Evolutionary conservation across 768 basidiomycete genomes (phyloP).

Genomic region (Hygrocybe punicea): DNA sequence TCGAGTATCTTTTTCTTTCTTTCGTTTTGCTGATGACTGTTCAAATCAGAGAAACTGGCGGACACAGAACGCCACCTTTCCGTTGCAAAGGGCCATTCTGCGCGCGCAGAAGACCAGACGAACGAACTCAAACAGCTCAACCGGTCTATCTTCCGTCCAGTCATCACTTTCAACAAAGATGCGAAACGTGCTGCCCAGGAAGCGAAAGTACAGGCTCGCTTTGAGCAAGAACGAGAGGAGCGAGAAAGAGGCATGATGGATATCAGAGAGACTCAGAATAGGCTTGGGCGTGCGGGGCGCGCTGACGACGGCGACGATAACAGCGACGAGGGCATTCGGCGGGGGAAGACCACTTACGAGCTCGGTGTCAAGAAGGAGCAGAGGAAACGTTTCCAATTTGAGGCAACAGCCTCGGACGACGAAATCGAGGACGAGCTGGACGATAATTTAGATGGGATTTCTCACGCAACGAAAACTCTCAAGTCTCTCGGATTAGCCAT

Average conservation of each 20-base stretch:
- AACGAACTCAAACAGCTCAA: conserved; percentile 93
- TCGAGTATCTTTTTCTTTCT: conserved; percentile 1
- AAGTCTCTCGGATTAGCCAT: conserved; percentile 77
- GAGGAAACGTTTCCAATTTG: conserved; percentile 85
- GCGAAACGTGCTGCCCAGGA: conserved; percentile 86
- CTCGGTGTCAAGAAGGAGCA: conserved; percentile 59
- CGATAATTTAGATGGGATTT: conserved; percentile 84
- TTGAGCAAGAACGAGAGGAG: conserved; percentile 80
- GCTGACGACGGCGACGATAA: conserved; percentile 46
- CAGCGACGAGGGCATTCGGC: conserved; percentile 34
- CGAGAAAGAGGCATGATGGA: conserved; percentile 84
- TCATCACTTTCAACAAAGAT: conserved; percentile 90
- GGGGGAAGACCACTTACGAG: conserved; percentile 52
- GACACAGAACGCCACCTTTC: conserved; percentile 95
- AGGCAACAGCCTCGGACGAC: conserved; percentile 85
- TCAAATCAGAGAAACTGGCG: conserved; percentile 68
- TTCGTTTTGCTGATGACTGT: conserved; percentile 8
- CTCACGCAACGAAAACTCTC: conserved; percentile 69
- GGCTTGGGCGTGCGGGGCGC: conserved; percentile 66
- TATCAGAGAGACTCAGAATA: conserved; percentile 81
- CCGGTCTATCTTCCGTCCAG: conserved; percentile 90
- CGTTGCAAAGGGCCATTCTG: conserved; percentile 81
- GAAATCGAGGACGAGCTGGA: conserved; percentile 94
- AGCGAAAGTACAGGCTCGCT: conserved; percentile 76
- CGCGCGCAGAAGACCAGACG: conserved; percentile 88